These are phyloP conservation scores for Paecilomyces niveus DNA, from an alignment of 2,329 filamentous ascomycete genomes.

Conservation along the genomic window DNA sequence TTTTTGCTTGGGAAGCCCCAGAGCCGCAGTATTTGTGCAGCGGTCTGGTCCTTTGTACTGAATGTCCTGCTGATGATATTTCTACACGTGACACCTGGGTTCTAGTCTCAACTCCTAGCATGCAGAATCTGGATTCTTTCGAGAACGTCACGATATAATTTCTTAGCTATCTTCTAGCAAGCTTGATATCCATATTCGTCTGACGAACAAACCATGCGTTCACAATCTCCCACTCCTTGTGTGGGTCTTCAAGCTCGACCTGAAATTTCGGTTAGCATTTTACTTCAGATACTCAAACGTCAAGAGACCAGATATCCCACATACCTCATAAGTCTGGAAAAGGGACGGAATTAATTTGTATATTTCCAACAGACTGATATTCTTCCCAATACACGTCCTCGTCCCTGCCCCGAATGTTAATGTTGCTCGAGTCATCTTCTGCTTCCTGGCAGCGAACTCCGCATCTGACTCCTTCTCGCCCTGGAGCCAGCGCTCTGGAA, in stretches of 20 bases:
- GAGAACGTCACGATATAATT: not conserved
- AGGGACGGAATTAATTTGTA: constrained; percentile 6
- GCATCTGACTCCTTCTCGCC: not conserved
- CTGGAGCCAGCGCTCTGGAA: constrained; percentile 17
- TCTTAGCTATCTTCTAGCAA: constrained; percentile 5
- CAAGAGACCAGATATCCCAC: not conserved
- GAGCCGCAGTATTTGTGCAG: too few relatives aligned
- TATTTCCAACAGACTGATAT: constrained; percentile 15
- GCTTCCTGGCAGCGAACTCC: not conserved
- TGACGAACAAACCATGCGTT: constrained; percentile 49
- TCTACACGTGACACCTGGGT: too few relatives aligned
- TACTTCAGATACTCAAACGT: not conserved
- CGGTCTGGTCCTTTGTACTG: too few relatives aligned
- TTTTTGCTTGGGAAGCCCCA: too few relatives aligned
- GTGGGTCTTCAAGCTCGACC: constrained; percentile 11
- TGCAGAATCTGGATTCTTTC: too few relatives aligned
- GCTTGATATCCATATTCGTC: constrained; percentile 22
- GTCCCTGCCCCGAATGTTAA: constrained; percentile 47
- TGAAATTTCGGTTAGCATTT: constrained; percentile 1
- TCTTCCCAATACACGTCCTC: constrained; percentile 44
- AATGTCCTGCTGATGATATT: too few relatives aligned
- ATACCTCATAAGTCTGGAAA: not conserved
- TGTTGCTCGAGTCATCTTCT: not conserved
- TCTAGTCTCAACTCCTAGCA: too few relatives aligned
- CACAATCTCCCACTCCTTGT: constrained; percentile 12